These are phyloP conservation scores for Colletotrichum sp. DNA, from an alignment of 2,329 filamentous ascomycete genomes.

Conservation along the genomic window DNA sequence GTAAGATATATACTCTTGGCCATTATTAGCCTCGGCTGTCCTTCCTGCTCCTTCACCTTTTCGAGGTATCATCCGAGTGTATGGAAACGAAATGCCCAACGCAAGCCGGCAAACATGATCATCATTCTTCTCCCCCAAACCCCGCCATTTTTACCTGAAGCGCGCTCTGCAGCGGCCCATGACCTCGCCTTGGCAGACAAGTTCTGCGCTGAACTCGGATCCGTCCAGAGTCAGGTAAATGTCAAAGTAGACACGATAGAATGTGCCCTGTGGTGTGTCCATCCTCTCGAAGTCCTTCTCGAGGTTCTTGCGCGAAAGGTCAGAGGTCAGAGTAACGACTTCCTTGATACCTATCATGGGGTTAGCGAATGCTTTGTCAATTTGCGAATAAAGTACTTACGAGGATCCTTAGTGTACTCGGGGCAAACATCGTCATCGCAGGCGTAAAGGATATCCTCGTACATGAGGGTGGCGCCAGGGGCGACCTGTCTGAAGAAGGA, in stretches of 20 bases:
- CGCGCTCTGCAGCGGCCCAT: conserved; percentile 96
- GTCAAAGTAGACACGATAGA: conserved; percentile 83
- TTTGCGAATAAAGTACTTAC: conserved; percentile 60
- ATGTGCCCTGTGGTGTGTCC: conserved; percentile 97
- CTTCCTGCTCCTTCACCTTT: conserved; percentile 15
- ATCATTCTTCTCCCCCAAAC: not conserved
- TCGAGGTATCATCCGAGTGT: conserved; percentile 25
- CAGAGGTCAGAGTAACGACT: conserved; percentile 95
- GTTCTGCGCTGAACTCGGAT: conserved; percentile 95
- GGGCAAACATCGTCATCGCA: conserved; percentile 98
- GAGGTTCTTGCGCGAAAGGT: conserved; percentile 95
- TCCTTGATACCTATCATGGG: conserved; percentile 85
- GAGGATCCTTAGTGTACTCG: conserved; percentile 98
- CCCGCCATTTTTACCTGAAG: conserved; percentile 64
- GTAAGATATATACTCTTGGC: conserved; percentile 20
- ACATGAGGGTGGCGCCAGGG: conserved; percentile 97
- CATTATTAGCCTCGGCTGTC: conserved; percentile 18
- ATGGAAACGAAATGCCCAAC: conserved; percentile 19
- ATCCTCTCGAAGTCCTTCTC: conserved; percentile 99
- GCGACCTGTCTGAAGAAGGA: conserved; percentile 98
- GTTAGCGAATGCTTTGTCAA: conserved; percentile 26
- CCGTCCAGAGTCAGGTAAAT: conserved; percentile 94
- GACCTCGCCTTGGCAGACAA: conserved; percentile 98
- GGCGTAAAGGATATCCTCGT: conserved; percentile 96
- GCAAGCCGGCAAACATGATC: not conserved